A percentile compares a stretch with the other conserved stretches of the same genome.
Conservation (phyloP, 441 rosid species). For the California macrophylla region DNA sequence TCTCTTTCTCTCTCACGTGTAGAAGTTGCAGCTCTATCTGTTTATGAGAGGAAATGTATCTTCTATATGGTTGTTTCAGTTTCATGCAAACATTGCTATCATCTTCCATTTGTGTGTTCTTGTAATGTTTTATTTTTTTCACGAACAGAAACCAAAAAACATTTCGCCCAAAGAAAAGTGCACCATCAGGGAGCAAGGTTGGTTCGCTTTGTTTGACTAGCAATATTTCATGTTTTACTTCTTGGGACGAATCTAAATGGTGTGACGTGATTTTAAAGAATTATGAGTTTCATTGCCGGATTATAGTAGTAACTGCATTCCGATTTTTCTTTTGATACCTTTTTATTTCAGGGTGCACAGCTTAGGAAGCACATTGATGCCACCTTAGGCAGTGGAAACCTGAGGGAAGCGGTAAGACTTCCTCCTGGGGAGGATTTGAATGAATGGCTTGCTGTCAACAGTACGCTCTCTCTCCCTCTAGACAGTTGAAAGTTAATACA, state of each 20-base stretch:
- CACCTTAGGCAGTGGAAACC: conserved; percentile 87
- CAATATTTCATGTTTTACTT: neutral
- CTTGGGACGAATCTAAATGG: neutral
- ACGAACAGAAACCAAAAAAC: conserved; percentile 85
- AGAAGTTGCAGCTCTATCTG: too few species aligned
- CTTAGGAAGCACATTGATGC: conserved; percentile 95
- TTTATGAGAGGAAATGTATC: too few species aligned
- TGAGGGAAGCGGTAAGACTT: conserved; percentile 92
- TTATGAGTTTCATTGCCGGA: conserved; percentile 6
- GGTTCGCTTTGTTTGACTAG: conserved; percentile 17
- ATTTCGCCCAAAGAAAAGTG: conserved; percentile 94
- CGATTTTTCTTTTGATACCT: conserved; percentile 9
- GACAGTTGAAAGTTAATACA: neutral
- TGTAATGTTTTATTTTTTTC: conserved; percentile 11
- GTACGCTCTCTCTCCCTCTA: conserved; percentile 25
- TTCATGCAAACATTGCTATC: too few species aligned
- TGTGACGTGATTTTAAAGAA: neutral
- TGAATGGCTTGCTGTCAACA: conserved; percentile 96
- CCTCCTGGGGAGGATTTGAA: conserved; percentile 96
- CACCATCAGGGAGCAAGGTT: conserved; percentile 97
- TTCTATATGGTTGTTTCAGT: too few species aligned
- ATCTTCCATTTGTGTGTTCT: conserved; percentile 9
- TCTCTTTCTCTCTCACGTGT: too few species aligned
- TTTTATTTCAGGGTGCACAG: conserved; percentile 71
- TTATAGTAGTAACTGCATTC: conserved; percentile 5